A percentile compares a stretch with the other conserved stretches of the same genome.
Evolutionary conservation across 2,329 filamentous ascomycete genomes (phyloP).

Genomic region (Capronia coronata): DNA sequence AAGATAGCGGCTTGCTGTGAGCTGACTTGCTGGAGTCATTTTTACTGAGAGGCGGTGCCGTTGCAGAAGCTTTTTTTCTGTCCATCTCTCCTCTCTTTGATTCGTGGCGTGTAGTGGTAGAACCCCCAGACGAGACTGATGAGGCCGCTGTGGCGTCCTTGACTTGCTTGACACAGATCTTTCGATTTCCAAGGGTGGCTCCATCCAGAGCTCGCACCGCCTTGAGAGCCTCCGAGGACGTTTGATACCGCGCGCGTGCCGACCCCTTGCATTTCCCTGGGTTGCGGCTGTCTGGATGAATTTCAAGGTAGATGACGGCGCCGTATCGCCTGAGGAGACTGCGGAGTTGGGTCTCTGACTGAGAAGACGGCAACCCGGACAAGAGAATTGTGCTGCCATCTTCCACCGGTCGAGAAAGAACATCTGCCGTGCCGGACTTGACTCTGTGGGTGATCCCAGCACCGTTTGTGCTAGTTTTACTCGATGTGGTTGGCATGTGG

Average conservation of each 20-base stretch:
- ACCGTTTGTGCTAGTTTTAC: neutral
- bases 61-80: neutral
- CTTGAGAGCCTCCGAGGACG: constrained; percentile 13
- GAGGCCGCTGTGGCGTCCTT: neutral
- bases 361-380: constrained; percentile 20
- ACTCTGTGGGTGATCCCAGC: neutral
- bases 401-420: constrained; percentile 7
- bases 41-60: neutral
- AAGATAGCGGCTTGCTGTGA: neutral
- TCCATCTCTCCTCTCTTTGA: neutral
- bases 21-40: neutral
- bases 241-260: constrained; percentile 19
- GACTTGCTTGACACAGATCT: constrained; percentile 18
- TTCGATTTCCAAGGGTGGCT: constrained; percentile 1
- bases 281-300: constrained; percentile 18
- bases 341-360: constrained; percentile 19
- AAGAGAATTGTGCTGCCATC: constrained; percentile 20
- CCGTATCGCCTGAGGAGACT: constrained; percentile 18
- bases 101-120: neutral
- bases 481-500: neutral
- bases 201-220: constrained; percentile 21
- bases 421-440: neutral
- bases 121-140: neutral
- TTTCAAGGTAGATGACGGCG: constrained; percentile 20
- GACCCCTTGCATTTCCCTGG: constrained; percentile 23